Base-by-base conservation (phyloP, 2,329 filamentous ascomycete species). In the Triangularia setosa region DNA sequence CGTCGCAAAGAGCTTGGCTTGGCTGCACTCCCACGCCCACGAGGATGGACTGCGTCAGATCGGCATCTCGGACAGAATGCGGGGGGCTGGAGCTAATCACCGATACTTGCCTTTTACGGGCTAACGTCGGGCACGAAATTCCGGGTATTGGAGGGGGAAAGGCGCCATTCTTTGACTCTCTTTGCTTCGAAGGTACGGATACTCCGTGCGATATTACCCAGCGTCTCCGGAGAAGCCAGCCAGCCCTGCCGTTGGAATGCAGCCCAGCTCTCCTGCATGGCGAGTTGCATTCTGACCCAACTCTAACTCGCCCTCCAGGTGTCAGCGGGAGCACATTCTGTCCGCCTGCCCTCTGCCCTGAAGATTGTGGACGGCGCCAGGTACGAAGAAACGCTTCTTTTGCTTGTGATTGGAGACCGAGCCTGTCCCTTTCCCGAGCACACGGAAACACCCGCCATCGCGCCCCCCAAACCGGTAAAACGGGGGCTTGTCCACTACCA, bases 1-100 rank as follows among this genome's bases (percentile, higher is more conserved):
- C 64, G 64, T 66, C 58, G 52, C 60, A 62, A 54, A 62, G 28
- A 57, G 60, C 60, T 57, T 48, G 64, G 25, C 28, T 25, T 44
- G 18, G 63, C 48, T 30, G 61, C 59, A 59, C 66, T 61, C 65
- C 40, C 63, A 61, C 64, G 59, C 56, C 67, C 63, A 62, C 64
- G 55, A 66, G 55, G 62, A 63, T 61, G 55, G 48, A 58, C 64
- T 62, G 58, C 60, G 64, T 64, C 28, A 67, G 69, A 71, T 67
- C 70, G 70, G 70, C 65, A 71, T 70, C 69, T 68, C 69, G 70
- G 67, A 63, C 62, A 67, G 70, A 71, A 71, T 71, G 70, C 69
- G 70, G 70, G 70, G 70, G 67, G 63, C 68, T 65, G 65, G 60
- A 61, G 66, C 68, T 69, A 69, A 70, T 69, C 69, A 67, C 70